Evolutionary conservation across 2,329 filamentous ascomycete genomes (phyloP).

Genomic region (Hypomyces rosellus): DNA sequence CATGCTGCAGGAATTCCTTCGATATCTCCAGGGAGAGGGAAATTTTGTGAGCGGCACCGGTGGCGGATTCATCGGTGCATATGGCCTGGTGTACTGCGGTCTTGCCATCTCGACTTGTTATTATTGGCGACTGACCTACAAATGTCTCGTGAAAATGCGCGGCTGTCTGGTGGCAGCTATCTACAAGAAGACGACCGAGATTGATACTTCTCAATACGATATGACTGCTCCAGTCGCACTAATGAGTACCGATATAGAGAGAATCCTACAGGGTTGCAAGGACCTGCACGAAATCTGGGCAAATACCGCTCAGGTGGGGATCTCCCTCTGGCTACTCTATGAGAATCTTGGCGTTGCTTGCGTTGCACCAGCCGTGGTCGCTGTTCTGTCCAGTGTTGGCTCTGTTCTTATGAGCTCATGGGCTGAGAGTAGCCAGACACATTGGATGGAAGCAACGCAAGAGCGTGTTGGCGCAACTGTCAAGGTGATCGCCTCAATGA

Average conservation of each 20-base stretch:
- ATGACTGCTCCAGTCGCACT: not conserved
- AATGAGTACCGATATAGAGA: not conserved
- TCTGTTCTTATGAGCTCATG: slow-evolving; percentile 7
- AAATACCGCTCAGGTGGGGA: slow-evolving; percentile 7
- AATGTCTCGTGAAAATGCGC: not conserved
- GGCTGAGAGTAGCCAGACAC: slow-evolving; percentile 14
- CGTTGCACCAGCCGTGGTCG: slow-evolving; percentile 10
- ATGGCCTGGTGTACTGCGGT: too few species aligned
- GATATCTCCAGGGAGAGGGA: too few species aligned
- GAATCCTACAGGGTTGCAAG: not conserved
- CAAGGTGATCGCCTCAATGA: slow-evolving; percentile 2
- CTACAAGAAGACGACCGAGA: too few species aligned
- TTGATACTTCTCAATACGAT: too few species aligned
- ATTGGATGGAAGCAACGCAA: slow-evolving; percentile 26
- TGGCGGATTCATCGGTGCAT: too few species aligned
- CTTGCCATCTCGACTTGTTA: too few species aligned
- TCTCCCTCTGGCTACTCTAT: slow-evolving; percentile 10
- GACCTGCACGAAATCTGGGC: slow-evolving; percentile 7
- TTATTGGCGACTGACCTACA: too few species aligned
- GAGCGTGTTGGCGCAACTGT: slow-evolving; percentile 19
- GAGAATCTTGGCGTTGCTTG: slow-evolving; percentile 11
- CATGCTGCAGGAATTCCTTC: too few species aligned
- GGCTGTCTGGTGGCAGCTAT: not conserved
- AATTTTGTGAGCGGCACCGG: too few species aligned
- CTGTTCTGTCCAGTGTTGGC: slow-evolving; percentile 1